Base-by-base conservation (phyloP, 805 yeast species). In the Ogataea neopini region DNA sequence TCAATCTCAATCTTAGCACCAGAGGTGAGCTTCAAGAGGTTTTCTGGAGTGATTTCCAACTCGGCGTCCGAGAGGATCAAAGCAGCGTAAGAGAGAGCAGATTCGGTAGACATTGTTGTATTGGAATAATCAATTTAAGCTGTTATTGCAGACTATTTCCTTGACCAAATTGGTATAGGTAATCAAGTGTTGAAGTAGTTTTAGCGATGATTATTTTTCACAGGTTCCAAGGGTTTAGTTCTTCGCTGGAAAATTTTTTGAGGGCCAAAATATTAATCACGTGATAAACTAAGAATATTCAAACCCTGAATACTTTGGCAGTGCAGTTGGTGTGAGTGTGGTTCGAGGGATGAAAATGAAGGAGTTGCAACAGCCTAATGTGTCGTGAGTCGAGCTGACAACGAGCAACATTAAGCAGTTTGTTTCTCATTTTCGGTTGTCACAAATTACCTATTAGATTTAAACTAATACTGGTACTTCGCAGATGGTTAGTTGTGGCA, bases 31-130 rank as follows among this genome's bases (percentile, higher is more conserved):
- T 88, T 76, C 68, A 78, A 68, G 69, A 86, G 80, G 80, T 86
- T 86, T 71, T 84, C 91, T 63, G 90, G 61, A 54, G 96, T 81
- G 83, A 92, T 84, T 75, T 91, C 97, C 68, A 90, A 78, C 63
- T 90, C 97, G 68, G 97, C 87, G 71, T 92, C 99, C 62, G 97
- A 96, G 76, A 92, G 84, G 80, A 92, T 91, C 74, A 92, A 81
- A 70, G 98, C 96, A 74, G 99, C 98, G 87, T 89, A 90, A 61
- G 97, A 86, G 70, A 89, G 86, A 71, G 96, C 87, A 70, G 95
- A 80, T 84, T 89, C 96, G 67, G 80, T 69, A 72, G 96, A 86
- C 94, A 88, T 87, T 39, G 71, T 65, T 71, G 51, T 30, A 20
- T 50, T 67, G 73, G 72, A 67, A 69, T 69, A 69, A 70, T 69